Evolutionary conservation across 169 alveolate genomes (phyloP), one percentile per base, ranked within the genome.

Genomic region (Plasmodium gonderi): DNA sequence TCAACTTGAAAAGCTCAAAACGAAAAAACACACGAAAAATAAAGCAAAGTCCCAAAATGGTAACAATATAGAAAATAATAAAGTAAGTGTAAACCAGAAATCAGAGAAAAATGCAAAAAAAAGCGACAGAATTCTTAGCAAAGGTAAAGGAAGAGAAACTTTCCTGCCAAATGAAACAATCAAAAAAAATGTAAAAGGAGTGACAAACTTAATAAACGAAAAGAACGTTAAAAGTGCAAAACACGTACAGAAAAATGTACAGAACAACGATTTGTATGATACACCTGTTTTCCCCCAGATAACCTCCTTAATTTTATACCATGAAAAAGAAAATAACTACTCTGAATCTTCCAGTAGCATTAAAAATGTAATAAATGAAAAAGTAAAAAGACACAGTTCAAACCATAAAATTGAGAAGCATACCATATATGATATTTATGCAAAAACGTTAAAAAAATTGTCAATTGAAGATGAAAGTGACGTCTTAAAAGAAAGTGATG

Each of bases 401-500:
- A 33, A 51, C 67, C 64, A 51, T 51, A 72, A 85, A 75, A 29
- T 82, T 54, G 85, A 74, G 78, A 85, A 75, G 29, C 54, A 76
- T 85, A 85, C 72, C 67, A 74, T 85, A 51, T 85, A 85, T 54
- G 92, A 85, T 26, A 85, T 85, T 44, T 85, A 85, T 38, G 87
- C 77, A 31, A 45, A 85, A 8, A 85, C 89, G n/a, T 42, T 85
- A 42, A 85, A 75, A 60, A 85, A 85, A 31, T 42, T 85, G 14
- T 85, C 92, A 23, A 85, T 85, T 74, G 76, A 85, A 31, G 92
- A 60, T 17, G 78, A 72, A 51, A 85, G 69, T 75, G 80, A 68
- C 9, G 23, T 68, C 23, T 44, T 68, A 81, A 81, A 81, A 45
- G 49, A 20, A 11, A 76, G 69, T 49, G 79, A 85, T 17, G 79